These are phyloP conservation scores for Lycium barbarum DNA, from an alignment of 257 asterid genomes.

Conservation along the genomic window DNA sequence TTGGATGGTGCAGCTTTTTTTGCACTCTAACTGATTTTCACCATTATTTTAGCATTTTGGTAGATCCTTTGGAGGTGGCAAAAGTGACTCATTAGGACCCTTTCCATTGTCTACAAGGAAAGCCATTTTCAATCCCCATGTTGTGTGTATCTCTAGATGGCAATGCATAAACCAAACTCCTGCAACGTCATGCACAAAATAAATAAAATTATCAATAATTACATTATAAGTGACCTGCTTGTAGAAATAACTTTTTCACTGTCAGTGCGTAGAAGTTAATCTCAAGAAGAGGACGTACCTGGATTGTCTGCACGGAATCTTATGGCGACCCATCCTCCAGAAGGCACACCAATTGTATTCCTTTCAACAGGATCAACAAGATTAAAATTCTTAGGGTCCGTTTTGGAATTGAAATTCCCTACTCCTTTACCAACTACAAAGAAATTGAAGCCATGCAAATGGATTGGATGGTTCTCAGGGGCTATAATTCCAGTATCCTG, in stretches of 20 bases:
- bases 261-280: neutral
- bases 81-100: slow-evolving; percentile 61
- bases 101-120: slow-evolving; percentile 90
- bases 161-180: slow-evolving; percentile 97
- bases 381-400: slow-evolving; percentile 67
- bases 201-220: neutral
- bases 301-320: slow-evolving; percentile 93
- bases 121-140: slow-evolving; percentile 91
- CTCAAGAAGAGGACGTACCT: slow-evolving; percentile 44
- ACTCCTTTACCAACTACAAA: slow-evolving; percentile 76
- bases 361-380: slow-evolving; percentile 92
- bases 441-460: slow-evolving; percentile 92
- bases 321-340: slow-evolving; percentile 97
- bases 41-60: slow-evolving; percentile 74
- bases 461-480: slow-evolving; percentile 86
- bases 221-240: neutral
- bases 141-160: slow-evolving; percentile 89
- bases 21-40: slow-evolving; percentile 28
- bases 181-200: slow-evolving; percentile 28
- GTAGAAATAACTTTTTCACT: neutral
- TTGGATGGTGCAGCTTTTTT: slow-evolving; percentile 1
- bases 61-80: slow-evolving; percentile 87
- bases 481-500: slow-evolving; percentile 87
- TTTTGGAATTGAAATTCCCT: slow-evolving; percentile 71
- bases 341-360: slow-evolving; percentile 88